Evolutionary conservation across 768 basidiomycete genomes (phyloP).

Genomic region (Phlebiopsis gigantea): DNA sequence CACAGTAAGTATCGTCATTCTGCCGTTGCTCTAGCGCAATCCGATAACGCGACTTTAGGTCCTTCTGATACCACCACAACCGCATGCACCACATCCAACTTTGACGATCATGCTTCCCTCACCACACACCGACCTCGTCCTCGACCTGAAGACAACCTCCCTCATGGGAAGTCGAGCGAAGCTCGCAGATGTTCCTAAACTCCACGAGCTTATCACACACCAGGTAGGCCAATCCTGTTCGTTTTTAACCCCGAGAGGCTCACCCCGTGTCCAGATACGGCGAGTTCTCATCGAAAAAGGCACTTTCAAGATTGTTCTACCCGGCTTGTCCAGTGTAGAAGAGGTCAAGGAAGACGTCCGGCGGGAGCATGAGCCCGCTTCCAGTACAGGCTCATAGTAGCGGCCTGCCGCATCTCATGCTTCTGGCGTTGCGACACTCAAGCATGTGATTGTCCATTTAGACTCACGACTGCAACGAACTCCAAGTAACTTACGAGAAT

Average conservation of each 20-base stretch:
- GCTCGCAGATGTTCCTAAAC: slow-evolving; percentile 93
- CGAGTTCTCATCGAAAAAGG: slow-evolving; percentile 33
- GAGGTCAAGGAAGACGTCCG: slow-evolving; percentile 29
- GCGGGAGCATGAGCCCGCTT: slow-evolving; percentile 14
- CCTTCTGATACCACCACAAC: slow-evolving; percentile 56
- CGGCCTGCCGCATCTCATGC: neutral
- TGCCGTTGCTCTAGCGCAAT: neutral
- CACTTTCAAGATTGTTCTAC: slow-evolving; percentile 64
- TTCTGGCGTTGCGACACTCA: too few relatives aligned
- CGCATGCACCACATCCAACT: slow-evolving; percentile 45
- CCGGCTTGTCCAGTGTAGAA: slow-evolving; percentile 46
- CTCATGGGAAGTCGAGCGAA: slow-evolving; percentile 97
- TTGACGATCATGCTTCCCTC: slow-evolving; percentile 74
- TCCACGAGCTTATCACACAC: slow-evolving; percentile 89
- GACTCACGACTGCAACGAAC: neutral
- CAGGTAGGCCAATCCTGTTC: slow-evolving; percentile 48
- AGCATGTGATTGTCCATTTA: neutral
- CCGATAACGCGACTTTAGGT: slow-evolving; percentile 37
- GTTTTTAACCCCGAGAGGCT: neutral
- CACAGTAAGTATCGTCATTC: slow-evolving; percentile 36
- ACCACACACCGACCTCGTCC: slow-evolving; percentile 56
- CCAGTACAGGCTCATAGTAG: neutral
- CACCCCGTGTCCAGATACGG: slow-evolving; percentile 19
- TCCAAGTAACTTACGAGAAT: neutral
- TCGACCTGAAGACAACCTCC: slow-evolving; percentile 84